phyloP scores from a whole-genome alignment of 768 basidiomycete species.

The Pholiota microspora region DNA sequence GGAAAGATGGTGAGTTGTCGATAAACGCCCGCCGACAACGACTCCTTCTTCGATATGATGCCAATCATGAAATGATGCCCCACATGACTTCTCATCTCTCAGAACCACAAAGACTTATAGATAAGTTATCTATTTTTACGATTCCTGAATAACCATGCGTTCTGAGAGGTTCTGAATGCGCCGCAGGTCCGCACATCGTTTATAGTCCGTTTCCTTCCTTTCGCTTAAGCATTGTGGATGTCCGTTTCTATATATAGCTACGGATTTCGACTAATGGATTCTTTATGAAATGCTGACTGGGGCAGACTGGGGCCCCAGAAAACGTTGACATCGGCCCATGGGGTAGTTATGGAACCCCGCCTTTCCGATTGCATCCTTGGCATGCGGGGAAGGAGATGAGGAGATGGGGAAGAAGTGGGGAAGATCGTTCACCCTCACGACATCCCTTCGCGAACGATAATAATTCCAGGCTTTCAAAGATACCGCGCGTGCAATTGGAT shows the following conservation, averaged over 20 bases:
- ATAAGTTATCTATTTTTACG: not conserved
- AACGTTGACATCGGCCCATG: not conserved
- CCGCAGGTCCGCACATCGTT: not conserved
- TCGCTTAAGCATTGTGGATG: not conserved
- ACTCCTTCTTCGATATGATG: not conserved
- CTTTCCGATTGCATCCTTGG: not conserved
- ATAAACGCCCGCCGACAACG: not conserved
- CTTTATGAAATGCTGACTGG: not conserved
- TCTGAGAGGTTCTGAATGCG: not conserved
- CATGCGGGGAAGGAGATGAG: not conserved
- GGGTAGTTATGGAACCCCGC: not conserved
- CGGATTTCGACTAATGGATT: not conserved
- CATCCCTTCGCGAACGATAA: too few relatives aligned
- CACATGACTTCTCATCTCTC: not conserved
- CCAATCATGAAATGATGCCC: not conserved
- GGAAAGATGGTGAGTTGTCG: not conserved
- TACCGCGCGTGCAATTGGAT: not conserved
- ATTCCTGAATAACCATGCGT: not conserved
- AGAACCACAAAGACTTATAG: not conserved
- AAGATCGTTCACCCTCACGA: not conserved
- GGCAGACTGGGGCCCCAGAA: not conserved
- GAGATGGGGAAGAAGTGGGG: not conserved
- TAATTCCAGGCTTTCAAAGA: not conserved
- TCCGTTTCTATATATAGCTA: not conserved
- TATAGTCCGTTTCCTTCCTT: not conserved